Base-by-base conservation (phyloP, 805 yeast genomes). In the Brettanomyces naardenensis region DNA sequence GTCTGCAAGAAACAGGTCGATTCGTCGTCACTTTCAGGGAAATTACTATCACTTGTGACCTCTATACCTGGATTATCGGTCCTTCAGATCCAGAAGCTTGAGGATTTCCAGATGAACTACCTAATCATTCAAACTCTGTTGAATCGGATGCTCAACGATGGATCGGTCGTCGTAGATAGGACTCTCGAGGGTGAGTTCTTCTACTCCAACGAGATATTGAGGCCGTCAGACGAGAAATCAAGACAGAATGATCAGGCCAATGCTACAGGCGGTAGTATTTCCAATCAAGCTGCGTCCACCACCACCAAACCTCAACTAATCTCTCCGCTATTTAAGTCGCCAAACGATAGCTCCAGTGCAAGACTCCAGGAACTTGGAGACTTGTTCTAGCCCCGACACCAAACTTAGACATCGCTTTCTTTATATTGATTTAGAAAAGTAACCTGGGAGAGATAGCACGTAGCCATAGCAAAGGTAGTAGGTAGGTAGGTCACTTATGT, bases 91-190 rank as follows among this genome's bases (percentile, higher is more conserved):
- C 65, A 61, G 27, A 40, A 48, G 3, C 13, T 31, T 14, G 37
- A 44, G 5, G 45, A 45, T 5, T 49, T 58, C 36, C 51, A 51
- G 11, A 47, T 59, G 35, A 59, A 52, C 38, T 56, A 44, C 32
- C 33, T 55, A 35, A 58, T 61, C 10, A 37, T 61, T 4, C 52
- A 53, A 36, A 48, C 58, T 5, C 27, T 61, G 2, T 26, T 61
- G 21, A 44, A 50, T 22, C 44, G 43, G 25, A 28, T 56, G 10
- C 43, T 52, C 13, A 31, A 31, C 7, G 46, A 46, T 23, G 63
- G 62, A 3, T 37, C 43, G 10, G 33, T 59, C 6, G 52, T 53
- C 19, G 38, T 60, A 3, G 65, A 60, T 39, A 51, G 44, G 17
- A 42, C 48, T 19, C 17, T 56, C 10, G 49, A 54, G 37, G 65